phyloP scores from a whole-genome alignment of 2,329 filamentous ascomycete species.

The Zymoseptoria ardabiliae region DNA sequence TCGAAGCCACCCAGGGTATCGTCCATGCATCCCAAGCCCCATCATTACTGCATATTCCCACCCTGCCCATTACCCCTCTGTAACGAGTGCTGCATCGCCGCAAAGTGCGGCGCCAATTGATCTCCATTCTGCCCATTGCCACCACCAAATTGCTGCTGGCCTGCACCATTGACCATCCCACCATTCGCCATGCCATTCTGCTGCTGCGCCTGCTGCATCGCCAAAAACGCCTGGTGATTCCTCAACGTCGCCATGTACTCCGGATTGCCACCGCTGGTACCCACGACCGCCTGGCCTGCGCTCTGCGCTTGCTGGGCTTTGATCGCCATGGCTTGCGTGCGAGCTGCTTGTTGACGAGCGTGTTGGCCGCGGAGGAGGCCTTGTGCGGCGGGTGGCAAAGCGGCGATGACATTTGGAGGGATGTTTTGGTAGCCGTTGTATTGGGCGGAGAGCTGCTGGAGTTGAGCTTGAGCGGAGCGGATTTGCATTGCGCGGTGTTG shows the following conservation, averaged over 20 bases:
- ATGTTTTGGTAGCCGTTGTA: conserved; percentile 17
- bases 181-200: neutral
- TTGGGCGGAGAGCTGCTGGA: conserved; percentile 14
- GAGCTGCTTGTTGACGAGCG: conserved; percentile 16
- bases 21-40: neutral
- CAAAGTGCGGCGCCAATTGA: neutral
- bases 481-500: conserved; percentile 13
- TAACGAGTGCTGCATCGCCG: neutral
- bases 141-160: neutral
- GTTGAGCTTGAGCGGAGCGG: conserved; percentile 15
- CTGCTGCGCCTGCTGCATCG: conserved; percentile 15
- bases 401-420: conserved; percentile 12
- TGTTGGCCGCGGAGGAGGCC: conserved; percentile 16
- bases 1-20: neutral
- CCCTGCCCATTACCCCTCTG: neutral
- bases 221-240: conserved; percentile 24
- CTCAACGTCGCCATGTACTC: conserved; percentile 30
- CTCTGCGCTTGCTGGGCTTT: conserved; percentile 16
- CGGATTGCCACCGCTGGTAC: conserved; percentile 18
- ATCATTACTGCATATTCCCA: neutral
- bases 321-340: conserved; percentile 18
- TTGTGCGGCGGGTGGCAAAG: conserved; percentile 14
- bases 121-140: neutral
- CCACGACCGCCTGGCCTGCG: conserved; percentile 15
- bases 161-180: neutral